These are phyloP conservation scores for Lepiota brunneoincarnata DNA, from an alignment of 768 basidiomycete genomes.

Conservation along the genomic window DNA sequence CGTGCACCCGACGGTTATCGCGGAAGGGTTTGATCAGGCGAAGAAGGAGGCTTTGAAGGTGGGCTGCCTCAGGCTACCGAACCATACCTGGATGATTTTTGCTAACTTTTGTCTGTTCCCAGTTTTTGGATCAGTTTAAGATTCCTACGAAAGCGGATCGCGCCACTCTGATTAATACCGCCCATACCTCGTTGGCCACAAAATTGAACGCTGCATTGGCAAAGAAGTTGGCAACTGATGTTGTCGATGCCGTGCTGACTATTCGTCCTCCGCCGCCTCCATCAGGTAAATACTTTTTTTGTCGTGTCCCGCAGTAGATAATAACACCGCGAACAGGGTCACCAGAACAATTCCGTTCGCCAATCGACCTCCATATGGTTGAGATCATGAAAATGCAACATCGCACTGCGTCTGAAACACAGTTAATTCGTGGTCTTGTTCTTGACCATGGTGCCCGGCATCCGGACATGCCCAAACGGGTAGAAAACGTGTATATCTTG, in stretches of 20 bases:
- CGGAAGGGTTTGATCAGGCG: constrained; percentile 93
- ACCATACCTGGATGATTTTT: neutral
- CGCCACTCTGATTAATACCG: constrained; percentile 88
- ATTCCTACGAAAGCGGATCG: constrained; percentile 76
- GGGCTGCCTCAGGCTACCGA: constrained; percentile 31
- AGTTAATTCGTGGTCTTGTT: constrained; percentile 92
- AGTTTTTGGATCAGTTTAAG: constrained; percentile 96
- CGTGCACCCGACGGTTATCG: constrained; percentile 96
- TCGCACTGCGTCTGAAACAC: constrained; percentile 95
- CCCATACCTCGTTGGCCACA: constrained; percentile 93
- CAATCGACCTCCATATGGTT: constrained; percentile 98
- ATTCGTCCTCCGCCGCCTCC: constrained; percentile 71
- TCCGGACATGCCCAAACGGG: constrained; percentile 98
- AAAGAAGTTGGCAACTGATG: constrained; percentile 83
- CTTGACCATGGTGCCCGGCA: constrained; percentile 97
- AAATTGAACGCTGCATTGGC: constrained; percentile 85
- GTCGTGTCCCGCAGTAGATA: constrained; percentile 1
- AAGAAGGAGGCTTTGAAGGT: constrained; percentile 93
- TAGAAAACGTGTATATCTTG: constrained; percentile 94
- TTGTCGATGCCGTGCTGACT: constrained; percentile 92
- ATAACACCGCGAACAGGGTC: constrained; percentile 38
- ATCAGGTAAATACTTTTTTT: constrained; percentile 41
- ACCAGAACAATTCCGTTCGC: constrained; percentile 72
- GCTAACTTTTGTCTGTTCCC: constrained; percentile 3
- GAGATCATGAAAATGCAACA: constrained; percentile 99